Evolutionary conservation across 495 filamentous ascomycete genomes (phyloP), one percentile per base, ranked within the genome.

Genomic region (Neurospora sp.): DNA sequence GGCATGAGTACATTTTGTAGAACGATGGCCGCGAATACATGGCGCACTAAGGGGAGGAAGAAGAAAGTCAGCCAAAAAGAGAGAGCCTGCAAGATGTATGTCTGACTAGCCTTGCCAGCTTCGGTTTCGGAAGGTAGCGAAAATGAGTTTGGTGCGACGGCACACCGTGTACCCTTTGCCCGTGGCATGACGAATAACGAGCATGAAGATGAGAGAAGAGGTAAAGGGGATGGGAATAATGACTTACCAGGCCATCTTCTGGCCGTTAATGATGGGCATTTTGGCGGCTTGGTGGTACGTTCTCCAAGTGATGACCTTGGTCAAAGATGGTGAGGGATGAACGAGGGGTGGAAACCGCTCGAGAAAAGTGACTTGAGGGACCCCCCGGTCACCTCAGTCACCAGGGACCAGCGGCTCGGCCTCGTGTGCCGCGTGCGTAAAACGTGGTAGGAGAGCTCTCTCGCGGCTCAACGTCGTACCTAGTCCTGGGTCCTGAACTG

Each of bases 21-120:
- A 94, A 76, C 93, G 90, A 81, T 96, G 93, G 70, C 93, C 93
- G 70, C 92, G 91, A 75, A 95, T 93, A 76, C 93, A 96, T 78
- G 92, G 90, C 84, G 91, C 90, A 78, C 93, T 96, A 78, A 70
- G 69, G 39, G 72, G 27, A 46, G 10, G 20, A 69, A 31, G 71
- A 61, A 3, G 44, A 69, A 22, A 53, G 78, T 82, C 70, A 81
- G 80, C 76, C 12, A 71, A 20, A 75, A 40, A 72, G 44, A 71
- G 48, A 12, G 44, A 61, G 72, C 18, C 35, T 7, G 35, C 7
- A 12, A 76, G 5, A 42, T 40, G 37, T 14, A 74, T 35, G 53
- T 66, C 53, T 66, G 22, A 37, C 53, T 35, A 66, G 53, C 27
- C 14, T 66, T 31, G 27, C 53, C 14, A 35, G 14, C 27, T 31